A percentile compares a stretch with the other conserved stretches of the same genome.
These are phyloP conservation scores for Malus sylvestris DNA, from an alignment of 306 rosid genomes.

Conservation along the genomic window DNA sequence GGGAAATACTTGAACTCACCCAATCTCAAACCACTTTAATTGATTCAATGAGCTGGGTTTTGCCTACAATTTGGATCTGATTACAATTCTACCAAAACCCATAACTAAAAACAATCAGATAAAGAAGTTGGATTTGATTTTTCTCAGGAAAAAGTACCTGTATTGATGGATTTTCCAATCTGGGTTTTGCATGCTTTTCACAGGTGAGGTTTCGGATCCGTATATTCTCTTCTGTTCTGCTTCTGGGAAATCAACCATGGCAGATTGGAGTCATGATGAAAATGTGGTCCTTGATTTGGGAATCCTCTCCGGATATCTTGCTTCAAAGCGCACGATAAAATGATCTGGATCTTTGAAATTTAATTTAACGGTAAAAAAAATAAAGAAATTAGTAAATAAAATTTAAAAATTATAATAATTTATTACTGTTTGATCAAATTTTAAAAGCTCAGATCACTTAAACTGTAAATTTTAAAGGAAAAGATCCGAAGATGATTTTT, in stretches of 20 bases:
- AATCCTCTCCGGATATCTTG: too few relatives aligned
- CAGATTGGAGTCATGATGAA: neutral
- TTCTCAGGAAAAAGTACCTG: neutral
- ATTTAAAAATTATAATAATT: too few relatives aligned
- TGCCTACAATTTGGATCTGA: constrained; percentile 3
- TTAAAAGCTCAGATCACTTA: fast-evolving
- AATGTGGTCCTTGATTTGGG: neutral
- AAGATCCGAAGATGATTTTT: too few relatives aligned
- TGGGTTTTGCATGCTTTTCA: neutral
- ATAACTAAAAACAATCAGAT: neutral
- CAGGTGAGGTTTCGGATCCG: neutral
- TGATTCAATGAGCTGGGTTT: constrained; percentile 4
- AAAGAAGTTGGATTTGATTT: neutral
- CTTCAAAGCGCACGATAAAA: too few relatives aligned
- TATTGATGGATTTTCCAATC: neutral
- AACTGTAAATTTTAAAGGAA: fast-evolving
- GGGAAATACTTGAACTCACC: neutral
- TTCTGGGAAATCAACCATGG: neutral
- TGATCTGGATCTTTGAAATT: too few relatives aligned
- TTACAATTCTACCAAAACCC: neutral
- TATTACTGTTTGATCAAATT: fast-evolving
- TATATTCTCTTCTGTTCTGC: neutral
- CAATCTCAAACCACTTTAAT: neutral
- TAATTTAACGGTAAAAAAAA: too few relatives aligned
- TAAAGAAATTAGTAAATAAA: too few relatives aligned